Percentiles rank a stretch among this genome's conserved stretches.
Evolutionary conservation across 192 early-diverging fungal genomes (phyloP).

Genomic region (Phlyctochytrium arcticum): DNA sequence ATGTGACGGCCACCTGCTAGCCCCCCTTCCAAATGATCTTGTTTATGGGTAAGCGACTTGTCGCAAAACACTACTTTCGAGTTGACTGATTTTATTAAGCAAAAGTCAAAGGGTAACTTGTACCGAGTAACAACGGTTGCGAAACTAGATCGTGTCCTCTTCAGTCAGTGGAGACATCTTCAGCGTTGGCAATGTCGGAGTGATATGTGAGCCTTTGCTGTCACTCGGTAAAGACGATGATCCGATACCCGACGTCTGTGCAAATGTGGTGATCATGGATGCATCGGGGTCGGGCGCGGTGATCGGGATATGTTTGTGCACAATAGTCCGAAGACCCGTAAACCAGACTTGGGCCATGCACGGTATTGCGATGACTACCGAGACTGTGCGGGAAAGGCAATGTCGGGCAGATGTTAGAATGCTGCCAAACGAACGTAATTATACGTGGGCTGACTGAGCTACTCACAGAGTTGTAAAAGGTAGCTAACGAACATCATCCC

Average conservation of each 20-base stretch:
- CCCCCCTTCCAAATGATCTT: too few relatives aligned
- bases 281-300: not conserved
- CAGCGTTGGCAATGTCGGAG: too few relatives aligned
- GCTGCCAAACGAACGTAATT: not conserved
- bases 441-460: too few relatives aligned
- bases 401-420: not conserved
- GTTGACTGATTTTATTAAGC: too few relatives aligned
- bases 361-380: not conserved
- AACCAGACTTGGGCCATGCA: not conserved
- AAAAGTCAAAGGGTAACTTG: too few relatives aligned
- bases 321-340: not conserved
- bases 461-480: not conserved
- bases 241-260: not conserved
- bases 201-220: not conserved
- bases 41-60: too few relatives aligned
- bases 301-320: not conserved
- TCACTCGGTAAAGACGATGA: too few relatives aligned
- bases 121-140: too few relatives aligned
- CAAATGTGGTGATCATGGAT: not conserved
- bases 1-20: too few relatives aligned
- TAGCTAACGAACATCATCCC: not conserved
- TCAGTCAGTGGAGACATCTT: too few relatives aligned
- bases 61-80: too few relatives aligned
- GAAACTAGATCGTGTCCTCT: too few relatives aligned
- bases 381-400: not conserved